Evolutionary conservation across 1,284 basidiomycete genomes (phyloP), one percentile per base, ranked within the genome.

Genomic region (Limonomyces culmigenus): DNA sequence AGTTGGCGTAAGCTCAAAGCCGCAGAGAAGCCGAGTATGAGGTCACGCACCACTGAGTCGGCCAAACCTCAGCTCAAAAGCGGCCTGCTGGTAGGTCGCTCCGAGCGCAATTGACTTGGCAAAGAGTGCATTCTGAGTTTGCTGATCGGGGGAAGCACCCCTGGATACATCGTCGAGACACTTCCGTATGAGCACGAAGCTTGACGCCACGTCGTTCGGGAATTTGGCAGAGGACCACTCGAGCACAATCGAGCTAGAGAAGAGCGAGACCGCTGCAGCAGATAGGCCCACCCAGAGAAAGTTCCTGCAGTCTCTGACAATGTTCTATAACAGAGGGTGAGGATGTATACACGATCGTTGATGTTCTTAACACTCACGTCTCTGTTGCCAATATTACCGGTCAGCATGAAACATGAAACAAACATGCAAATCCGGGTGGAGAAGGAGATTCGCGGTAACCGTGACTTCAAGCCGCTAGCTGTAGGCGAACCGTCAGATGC

Each of bases 371-470:
- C n/a, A 47, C 53, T 42, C 42, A 64, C 60, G 14, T 52, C 47
- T 8, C 42, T 40, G 6, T 43, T 33, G 13, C 56, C 59, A 18
- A 54, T 48, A 35, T 62, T 47, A 12, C 45, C 49, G 4, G 64
- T 65, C 14, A 69, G 48, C 20, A 66, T 42, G 61, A 62, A 69
- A 19, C 65, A 54, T 0, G 62, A 59, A 15, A 63, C 47, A 40
- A 68, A 65, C 40, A 61, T 63, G 5, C 59, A 58, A 33, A 67
- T 64, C 8, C 63, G 62, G 21, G 54, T 59, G 3, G 63, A 57
- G 8, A 63, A 42, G 16, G 59, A 59, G 16, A 69, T 46, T 14
- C 65, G 56, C 19, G 63, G 63, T 8, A 68, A 48, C 13, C 60
- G 52, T 40, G 65, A 67, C 43, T 66, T 66, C 15, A 51, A 41